phyloP scores from a whole-genome alignment of 257 asterid species.

The Cordia subcordata region DNA sequence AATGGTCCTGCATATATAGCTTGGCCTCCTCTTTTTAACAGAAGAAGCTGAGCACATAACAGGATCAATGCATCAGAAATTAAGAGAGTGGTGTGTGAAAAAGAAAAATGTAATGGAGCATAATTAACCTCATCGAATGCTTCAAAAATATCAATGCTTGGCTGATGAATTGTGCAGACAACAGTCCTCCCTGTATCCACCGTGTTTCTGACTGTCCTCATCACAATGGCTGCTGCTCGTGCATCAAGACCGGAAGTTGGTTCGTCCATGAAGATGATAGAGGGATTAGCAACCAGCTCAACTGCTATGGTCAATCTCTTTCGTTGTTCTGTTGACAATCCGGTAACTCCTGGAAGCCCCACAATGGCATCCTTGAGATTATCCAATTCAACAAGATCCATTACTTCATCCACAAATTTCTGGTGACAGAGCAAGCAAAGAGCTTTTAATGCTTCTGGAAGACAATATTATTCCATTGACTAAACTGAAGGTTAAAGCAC shows the following conservation, averaged over 20 bases:
- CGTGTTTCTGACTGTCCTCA: slow-evolving; percentile 75
- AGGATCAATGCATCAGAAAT: slow-evolving; percentile 3
- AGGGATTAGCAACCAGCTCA: slow-evolving; percentile 72
- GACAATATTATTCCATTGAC: neutral
- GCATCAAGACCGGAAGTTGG: slow-evolving; percentile 77
- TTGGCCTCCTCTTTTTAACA: slow-evolving; percentile 68
- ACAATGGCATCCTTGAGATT: slow-evolving; percentile 61
- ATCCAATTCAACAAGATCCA: slow-evolving; percentile 63
- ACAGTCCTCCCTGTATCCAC: slow-evolving; percentile 72
- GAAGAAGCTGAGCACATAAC: slow-evolving; percentile 41
- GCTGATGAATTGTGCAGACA: slow-evolving; percentile 77
- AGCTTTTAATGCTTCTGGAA: neutral
- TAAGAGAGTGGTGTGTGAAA: neutral
- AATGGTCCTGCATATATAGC: slow-evolving; percentile 69
- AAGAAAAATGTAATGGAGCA: neutral
- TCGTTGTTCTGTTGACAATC: slow-evolving; percentile 70
- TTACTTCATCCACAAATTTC: slow-evolving; percentile 67
- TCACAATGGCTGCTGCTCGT: slow-evolving; percentile 68
- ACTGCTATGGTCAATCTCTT: slow-evolving; percentile 68
- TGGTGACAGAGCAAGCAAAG: slow-evolving; percentile 11
- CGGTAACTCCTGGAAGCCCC: slow-evolving; percentile 61
- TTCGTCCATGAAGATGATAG: slow-evolving; percentile 75
- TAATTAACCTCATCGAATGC: slow-evolving; percentile 58
- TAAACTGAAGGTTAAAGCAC: neutral
- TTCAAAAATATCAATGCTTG: slow-evolving; percentile 70